Evolutionary conservation across 148 eudicot species (phyloP), one percentile per base, ranked within the genome.

Genomic region (Camellia granthamiana): DNA sequence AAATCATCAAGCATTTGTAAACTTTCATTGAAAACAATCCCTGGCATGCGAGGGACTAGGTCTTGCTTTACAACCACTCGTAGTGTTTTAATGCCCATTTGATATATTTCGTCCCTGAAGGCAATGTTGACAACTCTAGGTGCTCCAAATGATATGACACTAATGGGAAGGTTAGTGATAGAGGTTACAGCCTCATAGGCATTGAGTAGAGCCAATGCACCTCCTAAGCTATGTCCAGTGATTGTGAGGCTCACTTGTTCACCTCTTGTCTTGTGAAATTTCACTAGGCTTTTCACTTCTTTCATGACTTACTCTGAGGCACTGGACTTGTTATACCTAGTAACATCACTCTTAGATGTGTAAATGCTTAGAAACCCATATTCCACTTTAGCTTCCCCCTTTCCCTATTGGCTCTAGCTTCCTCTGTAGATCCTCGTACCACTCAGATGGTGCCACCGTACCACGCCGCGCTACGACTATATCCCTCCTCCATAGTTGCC

Each of bases 141-240:
- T 1, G 97, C 87, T 11, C 85, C 97, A 58, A 91, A 93, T 0
- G 97, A 93, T 5, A 93, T 64, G 16, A 93, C 94, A 18, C 85
- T 89, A 5, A 93, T 78, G 2, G 89, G 91, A 2, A 93, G 84
- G 38, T 78, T 77, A 0, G 89, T 89, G 49, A 90, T 81, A 7
- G 78, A 41, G 4, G 88, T 76, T 6, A 91, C 90, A 10, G 90
- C 92, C 63, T 94, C 98, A 49, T 92, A 90, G 5, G 97, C 94
- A 55, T 82, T 91, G 6, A 92, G 83, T 1, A 88, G 85, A 8
- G 93, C 94, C 77, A 91, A 72, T 0, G 97, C 98, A 4, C 92
- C 97, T 6, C 98, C 98, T 15, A 94, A 79, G 77, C 98, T 94
- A n/a, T 94, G 97, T 18, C 98, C 97, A 3, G 97, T 94, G 38